A percentile compares a stretch with the other conserved stretches of the same genome.
phyloP scores from a whole-genome alignment of 1,284 basidiomycete genomes.

The Apiotrichum mycotoxinovorans region DNA sequence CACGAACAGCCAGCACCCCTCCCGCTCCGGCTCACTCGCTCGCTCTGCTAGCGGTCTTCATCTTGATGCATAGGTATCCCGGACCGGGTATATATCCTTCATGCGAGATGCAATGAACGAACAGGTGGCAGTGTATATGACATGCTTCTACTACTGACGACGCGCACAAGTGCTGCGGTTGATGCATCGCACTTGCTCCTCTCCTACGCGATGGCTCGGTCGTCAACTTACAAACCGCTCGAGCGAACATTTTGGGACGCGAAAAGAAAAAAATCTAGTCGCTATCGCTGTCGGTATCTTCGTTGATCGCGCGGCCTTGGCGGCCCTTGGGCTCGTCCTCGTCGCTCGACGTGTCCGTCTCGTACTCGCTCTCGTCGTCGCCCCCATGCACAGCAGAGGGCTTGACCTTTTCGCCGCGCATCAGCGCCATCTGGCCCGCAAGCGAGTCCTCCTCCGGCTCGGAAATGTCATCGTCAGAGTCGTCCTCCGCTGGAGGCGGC shows the following conservation, averaged over 20 bases:
- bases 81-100: background rate
- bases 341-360: constrained; percentile 52
- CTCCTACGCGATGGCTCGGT: background rate
- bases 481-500: constrained; percentile 60
- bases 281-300: constrained; percentile 52
- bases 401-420: constrained; percentile 89
- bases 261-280: constrained; percentile 42
- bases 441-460: constrained; percentile 93
- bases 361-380: constrained; percentile 52
- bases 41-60: background rate
- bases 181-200: too few relatives aligned
- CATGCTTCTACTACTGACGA: background rate
- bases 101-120: background rate
- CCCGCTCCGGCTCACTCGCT: too few relatives aligned
- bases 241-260: constrained; percentile 35
- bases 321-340: constrained; percentile 46
- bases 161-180: background rate
- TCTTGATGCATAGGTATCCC: background rate
- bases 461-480: constrained; percentile 82
- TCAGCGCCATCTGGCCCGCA: constrained; percentile 96
- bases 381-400: constrained; percentile 51
- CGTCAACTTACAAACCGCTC: background rate
- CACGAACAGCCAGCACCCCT: too few relatives aligned
- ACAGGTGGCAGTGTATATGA: background rate
- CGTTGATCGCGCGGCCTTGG: constrained; percentile 39